Evolutionary conservation across 202 grass and related monocot species (phyloP).

Genomic region (Carex arenaria): DNA sequence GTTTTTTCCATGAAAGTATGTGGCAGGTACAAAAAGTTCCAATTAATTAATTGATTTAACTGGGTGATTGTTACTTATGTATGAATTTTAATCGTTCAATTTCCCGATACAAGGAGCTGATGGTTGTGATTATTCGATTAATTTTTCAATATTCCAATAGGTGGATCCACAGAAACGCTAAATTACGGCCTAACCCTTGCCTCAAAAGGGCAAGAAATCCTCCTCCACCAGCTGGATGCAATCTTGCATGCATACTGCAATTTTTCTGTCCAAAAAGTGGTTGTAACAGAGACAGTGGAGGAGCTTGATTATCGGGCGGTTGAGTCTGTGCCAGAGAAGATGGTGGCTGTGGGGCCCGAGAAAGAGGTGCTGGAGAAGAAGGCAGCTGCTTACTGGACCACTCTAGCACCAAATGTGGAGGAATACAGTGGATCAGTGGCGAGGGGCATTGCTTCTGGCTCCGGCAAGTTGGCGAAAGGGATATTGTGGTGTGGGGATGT

Average conservation of each 20-base stretch:
- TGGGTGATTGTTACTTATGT: background rate
- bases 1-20: background rate
- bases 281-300: background rate
- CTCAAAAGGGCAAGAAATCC: background rate
- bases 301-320: slow-evolving; percentile 4
- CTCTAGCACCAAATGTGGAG: slow-evolving; percentile 77
- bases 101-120: background rate
- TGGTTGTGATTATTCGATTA: background rate
- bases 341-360: slow-evolving; percentile 11
- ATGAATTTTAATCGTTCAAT: background rate
- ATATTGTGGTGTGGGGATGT: slow-evolving; percentile 78
- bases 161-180: slow-evolving; percentile 28
- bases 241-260: slow-evolving; percentile 43
- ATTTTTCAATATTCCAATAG: background rate
- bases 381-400: slow-evolving; percentile 83
- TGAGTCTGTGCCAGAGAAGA: slow-evolving; percentile 24
- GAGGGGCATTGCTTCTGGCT: slow-evolving; percentile 51
- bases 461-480: slow-evolving; percentile 51
- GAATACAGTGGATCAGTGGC: slow-evolving; percentile 64
- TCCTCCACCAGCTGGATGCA: slow-evolving; percentile 37
- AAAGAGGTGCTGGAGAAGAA: slow-evolving; percentile 38
- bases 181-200: slow-evolving; percentile 73
- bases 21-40: too few relatives aligned
- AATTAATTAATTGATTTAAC: background rate
- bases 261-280: slow-evolving; percentile 61